Base-by-base conservation (phyloP, 1,284 basidiomycete species). In the Fomes fomentarius region DNA sequence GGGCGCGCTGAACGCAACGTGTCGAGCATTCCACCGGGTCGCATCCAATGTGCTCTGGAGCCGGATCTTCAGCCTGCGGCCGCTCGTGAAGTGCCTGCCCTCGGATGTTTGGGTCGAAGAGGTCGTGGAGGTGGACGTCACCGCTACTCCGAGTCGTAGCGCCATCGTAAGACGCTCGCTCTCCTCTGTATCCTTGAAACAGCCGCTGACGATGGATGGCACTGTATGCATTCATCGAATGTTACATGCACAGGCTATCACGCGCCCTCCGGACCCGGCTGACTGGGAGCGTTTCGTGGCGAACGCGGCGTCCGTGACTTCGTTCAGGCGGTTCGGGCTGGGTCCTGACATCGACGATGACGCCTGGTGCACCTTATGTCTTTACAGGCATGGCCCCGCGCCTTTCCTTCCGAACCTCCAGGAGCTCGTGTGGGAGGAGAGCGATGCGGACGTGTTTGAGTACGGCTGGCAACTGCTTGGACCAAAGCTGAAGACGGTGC, bases 391-490 rank as follows among this genome's bases (percentile, higher is more conserved):
- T 6, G 46, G 34, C 12, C 21, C 47, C 2, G 17, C 30, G 1
- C 56, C 50, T 8, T 49, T 61, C 22, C 43, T 61, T 0, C 60
- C 60, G 14, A 58, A 56, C 22, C 31, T 61, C 4, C 54, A 40
- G 22, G 60, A 61, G 52, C 54, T 61, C 30, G 55, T 56, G 19
- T 61, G 60, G 60, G 60, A 61, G 39, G 56, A 61, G 40, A 30
- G 56, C n/a, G 54, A 61, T 22, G 56, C 60, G 25, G 60, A 61
- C 40, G 60, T 54, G 17, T 61, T 58, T 39, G 60, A 61, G 47
- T 61, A 61, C 35, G 56, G 51, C 14, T 58, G 49, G 38, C 60
- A 61, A 19, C 37, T 61, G 14, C 51, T 61, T 2, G 54, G 56
- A 4, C 52, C 56, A 1, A 61, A 61, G 47, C 45, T 58, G 22